phyloP scores from a whole-genome alignment of 805 yeast genomes.

The Candida arabinofermentans region DNA sequence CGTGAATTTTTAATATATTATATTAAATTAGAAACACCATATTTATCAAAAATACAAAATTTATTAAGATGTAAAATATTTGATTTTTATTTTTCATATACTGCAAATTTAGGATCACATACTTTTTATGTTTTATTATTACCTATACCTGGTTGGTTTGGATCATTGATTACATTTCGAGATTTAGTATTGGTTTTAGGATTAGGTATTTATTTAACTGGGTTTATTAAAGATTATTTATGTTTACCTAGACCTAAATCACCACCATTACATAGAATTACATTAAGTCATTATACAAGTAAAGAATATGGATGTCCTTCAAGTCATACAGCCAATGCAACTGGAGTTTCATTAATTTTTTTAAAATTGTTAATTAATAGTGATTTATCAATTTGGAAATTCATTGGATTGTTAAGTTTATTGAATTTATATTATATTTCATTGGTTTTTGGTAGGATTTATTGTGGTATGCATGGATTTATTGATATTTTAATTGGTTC shows the following conservation, averaged over 20 bases:
- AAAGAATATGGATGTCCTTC: conserved; percentile 95
- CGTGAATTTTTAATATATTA: conserved; percentile 52
- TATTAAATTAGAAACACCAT: conserved; percentile 61
- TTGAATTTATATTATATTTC: conserved; percentile 52
- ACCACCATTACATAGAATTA: conserved; percentile 87
- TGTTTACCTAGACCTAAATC: conserved; percentile 91
- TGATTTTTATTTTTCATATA: conserved; percentile 78
- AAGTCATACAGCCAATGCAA: conserved; percentile 92
- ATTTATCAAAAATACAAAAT: conserved; percentile 55
- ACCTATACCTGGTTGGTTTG: conserved; percentile 84
- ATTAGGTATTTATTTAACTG: conserved; percentile 68
- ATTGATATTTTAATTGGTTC: conserved; percentile 70
- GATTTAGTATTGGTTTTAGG: conserved; percentile 61
- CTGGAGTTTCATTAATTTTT: conserved; percentile 64
- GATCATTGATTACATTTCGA: conserved; percentile 51
- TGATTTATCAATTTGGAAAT: no score
- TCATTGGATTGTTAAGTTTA: conserved; percentile 17
- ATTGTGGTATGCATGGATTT: conserved; percentile 98
- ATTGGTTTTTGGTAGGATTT: conserved; percentile 74
- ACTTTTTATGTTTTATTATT: conserved; percentile 88
- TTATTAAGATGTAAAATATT: conserved; percentile 42
- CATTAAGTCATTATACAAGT: conserved; percentile 86
- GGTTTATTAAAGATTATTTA: conserved; percentile 74
- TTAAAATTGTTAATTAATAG: conserved; percentile 18
- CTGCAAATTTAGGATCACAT: conserved; percentile 89